Conservation (phyloP, 805 yeast species). For the Zygosaccharomyces bailii region DNA sequence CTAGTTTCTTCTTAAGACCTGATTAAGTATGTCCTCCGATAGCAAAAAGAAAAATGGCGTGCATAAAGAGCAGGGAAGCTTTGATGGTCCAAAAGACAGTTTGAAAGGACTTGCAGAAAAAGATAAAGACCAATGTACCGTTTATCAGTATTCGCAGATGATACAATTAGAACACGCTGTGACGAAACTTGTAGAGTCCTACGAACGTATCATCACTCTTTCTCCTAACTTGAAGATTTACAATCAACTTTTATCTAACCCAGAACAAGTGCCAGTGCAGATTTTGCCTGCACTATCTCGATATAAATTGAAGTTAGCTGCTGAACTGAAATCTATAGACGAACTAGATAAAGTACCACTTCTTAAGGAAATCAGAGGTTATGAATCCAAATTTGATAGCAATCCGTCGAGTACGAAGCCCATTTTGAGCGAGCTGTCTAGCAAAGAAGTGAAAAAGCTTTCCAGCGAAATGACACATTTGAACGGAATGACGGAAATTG, state of each 20-base stretch:
- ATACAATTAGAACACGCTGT: slow-evolving; percentile 52
- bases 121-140: slow-evolving; percentile 15
- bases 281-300: slow-evolving; percentile 50
- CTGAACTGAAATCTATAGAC: slow-evolving; percentile 54
- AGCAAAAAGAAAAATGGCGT: slow-evolving; percentile 12
- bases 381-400: slow-evolving; percentile 30
- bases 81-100: slow-evolving; percentile 13
- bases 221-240: slow-evolving; percentile 51
- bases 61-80: slow-evolving; percentile 17
- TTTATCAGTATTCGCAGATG: slow-evolving; percentile 27
- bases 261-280: slow-evolving; percentile 37
- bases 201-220: slow-evolving; percentile 48
- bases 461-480: slow-evolving; percentile 15
- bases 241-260: slow-evolving; percentile 35
- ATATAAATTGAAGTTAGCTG: slow-evolving; percentile 56
- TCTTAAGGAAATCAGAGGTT: slow-evolving; percentile 52
- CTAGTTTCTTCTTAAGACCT: neutral
- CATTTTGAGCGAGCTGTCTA: slow-evolving; percentile 19
- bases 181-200: slow-evolving; percentile 48
- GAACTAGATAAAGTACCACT: slow-evolving; percentile 46
- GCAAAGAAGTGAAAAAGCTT: slow-evolving; percentile 20
- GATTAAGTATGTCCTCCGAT: slow-evolving; percentile 5
- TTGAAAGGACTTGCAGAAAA: slow-evolving; percentile 11
- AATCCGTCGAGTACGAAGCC: slow-evolving; percentile 17
- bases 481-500: slow-evolving; percentile 24